phyloP scores from a whole-genome alignment of 495 filamentous ascomycete genomes.

The Tuber melanosporum region DNA sequence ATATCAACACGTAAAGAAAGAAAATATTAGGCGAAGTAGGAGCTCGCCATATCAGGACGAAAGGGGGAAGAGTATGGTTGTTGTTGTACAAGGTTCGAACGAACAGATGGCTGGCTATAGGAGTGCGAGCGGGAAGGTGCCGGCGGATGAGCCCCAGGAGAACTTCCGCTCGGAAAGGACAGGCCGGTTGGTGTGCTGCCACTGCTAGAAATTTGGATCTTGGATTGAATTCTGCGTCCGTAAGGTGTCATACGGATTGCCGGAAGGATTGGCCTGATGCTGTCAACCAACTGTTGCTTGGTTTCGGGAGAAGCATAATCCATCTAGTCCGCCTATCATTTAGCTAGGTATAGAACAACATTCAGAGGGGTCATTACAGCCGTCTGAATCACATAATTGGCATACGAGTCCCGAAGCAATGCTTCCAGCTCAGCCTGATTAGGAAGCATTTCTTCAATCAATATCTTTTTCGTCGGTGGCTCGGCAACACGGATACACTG shows the following conservation, averaged over 20 bases:
- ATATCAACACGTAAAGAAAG: neutral
- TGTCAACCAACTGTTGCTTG: conserved; percentile 67
- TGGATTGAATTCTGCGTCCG: conserved; percentile 82
- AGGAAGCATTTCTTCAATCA: conserved; percentile 76
- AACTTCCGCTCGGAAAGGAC: conserved; percentile 14
- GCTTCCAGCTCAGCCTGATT: conserved; percentile 68
- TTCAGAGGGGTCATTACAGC: conserved; percentile 47
- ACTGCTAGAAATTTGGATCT: conserved; percentile 51
- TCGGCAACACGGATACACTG: conserved; percentile 74
- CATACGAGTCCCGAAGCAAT: conserved; percentile 81
- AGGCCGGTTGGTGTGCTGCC: conserved; percentile 17
- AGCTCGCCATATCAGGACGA: conserved; percentile 13
- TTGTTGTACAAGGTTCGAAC: conserved; percentile 39
- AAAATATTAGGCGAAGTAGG: conserved; percentile 3
- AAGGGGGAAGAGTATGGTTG: conserved; percentile 35
- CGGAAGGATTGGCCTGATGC: conserved; percentile 74
- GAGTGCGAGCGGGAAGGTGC: conserved; percentile 37
- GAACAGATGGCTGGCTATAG: conserved; percentile 38
- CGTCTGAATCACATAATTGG: conserved; percentile 97
- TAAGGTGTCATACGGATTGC: conserved; percentile 81
- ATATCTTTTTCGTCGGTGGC: conserved; percentile 58
- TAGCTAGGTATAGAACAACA: conserved; percentile 14
- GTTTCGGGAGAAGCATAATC: conserved; percentile 69
- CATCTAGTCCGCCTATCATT: conserved; percentile 44
- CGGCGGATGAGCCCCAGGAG: conserved; percentile 19